Evolutionary conservation across 169 alveolate genomes (phyloP).

Genomic region (Theileria sp.): DNA sequence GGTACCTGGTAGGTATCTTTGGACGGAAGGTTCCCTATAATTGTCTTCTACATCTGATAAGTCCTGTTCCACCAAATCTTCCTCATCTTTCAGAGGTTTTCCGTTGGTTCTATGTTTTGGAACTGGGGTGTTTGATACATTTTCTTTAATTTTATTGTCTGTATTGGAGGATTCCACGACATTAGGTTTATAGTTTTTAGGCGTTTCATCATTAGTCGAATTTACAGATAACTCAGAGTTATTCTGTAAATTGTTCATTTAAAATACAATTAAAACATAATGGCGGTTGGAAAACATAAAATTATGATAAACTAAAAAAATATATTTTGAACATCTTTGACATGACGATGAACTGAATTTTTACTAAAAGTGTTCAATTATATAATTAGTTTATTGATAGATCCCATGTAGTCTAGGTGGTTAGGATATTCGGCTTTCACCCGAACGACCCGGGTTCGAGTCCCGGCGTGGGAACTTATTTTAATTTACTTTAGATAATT

Average conservation of each 20-base stretch:
- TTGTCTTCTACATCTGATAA: constrained; percentile 61
- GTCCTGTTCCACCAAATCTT: constrained; percentile 60
- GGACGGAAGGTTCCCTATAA: constrained; percentile 46
- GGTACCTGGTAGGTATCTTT: constrained; percentile 59
- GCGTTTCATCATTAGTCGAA: not conserved
- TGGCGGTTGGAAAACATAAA: not conserved
- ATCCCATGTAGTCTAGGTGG: constrained; percentile 96
- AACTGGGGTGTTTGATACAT: not conserved
- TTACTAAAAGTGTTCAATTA: not conserved
- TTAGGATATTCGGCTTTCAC: constrained; percentile 99
- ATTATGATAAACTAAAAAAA: not conserved
- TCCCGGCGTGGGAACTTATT: constrained; percentile 94
- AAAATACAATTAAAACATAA: constrained; percentile 4
- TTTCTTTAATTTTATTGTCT: constrained; percentile 5
- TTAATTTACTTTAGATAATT: not conserved
- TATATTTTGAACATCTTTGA: not conserved
- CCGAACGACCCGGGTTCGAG: constrained; percentile 99
- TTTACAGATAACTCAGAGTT: not conserved
- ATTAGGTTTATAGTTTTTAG: not conserved
- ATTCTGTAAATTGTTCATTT: constrained; percentile 1
- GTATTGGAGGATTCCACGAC: not conserved
- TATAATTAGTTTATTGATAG: constrained; percentile 3
- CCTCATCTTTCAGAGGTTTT: constrained; percentile 20
- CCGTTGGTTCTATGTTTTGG: constrained; percentile 11
- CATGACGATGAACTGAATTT: not conserved